Conservation (phyloP, 176 grass and related monocot species). For the Triticum monococcum region DNA sequence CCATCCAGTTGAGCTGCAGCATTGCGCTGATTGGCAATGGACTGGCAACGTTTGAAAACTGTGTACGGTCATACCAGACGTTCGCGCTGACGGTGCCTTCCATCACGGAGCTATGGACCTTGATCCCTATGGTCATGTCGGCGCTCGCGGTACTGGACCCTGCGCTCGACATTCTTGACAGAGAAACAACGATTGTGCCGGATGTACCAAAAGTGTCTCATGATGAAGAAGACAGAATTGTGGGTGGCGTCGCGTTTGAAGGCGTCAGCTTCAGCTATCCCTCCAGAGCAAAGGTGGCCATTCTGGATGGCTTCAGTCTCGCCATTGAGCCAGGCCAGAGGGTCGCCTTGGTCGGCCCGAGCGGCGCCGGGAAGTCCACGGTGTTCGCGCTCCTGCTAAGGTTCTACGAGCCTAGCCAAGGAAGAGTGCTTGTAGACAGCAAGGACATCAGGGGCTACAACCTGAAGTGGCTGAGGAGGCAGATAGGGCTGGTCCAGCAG, state of each 20-base stretch:
- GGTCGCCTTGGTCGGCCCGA: slow-evolving; percentile 51
- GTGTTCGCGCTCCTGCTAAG: slow-evolving; percentile 50
- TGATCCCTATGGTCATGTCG: slow-evolving; percentile 56
- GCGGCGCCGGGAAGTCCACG: slow-evolving; percentile 56
- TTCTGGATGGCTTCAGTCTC: slow-evolving; percentile 49
- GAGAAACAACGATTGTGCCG: slow-evolving; percentile 45
- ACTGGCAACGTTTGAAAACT: slow-evolving; percentile 39
- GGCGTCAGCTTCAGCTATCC: slow-evolving; percentile 54
- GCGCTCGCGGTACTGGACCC: slow-evolving; percentile 42
- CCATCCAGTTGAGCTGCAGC: slow-evolving; percentile 57
- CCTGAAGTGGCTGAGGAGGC: slow-evolving; percentile 44
- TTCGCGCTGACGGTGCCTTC: slow-evolving; percentile 59
- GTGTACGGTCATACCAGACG: slow-evolving; percentile 50
- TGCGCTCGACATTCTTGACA: slow-evolving; percentile 51
- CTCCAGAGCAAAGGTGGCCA: slow-evolving; percentile 38
- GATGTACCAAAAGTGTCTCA: slow-evolving; percentile 29
- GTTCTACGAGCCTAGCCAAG: slow-evolving; percentile 52
- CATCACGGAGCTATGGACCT: slow-evolving; percentile 61
- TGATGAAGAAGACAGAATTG: slow-evolving; percentile 15
- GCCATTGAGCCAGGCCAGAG: slow-evolving; percentile 39
- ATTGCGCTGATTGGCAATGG: slow-evolving; percentile 39
- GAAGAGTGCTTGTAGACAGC: slow-evolving; percentile 31
- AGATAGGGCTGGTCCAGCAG: slow-evolving; percentile 57
- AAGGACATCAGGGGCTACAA: slow-evolving; percentile 48
- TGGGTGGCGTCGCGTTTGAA: slow-evolving; percentile 36